Evolutionary conservation across 345 rosid species (phyloP).

Genomic region (Brassica carinata): DNA sequence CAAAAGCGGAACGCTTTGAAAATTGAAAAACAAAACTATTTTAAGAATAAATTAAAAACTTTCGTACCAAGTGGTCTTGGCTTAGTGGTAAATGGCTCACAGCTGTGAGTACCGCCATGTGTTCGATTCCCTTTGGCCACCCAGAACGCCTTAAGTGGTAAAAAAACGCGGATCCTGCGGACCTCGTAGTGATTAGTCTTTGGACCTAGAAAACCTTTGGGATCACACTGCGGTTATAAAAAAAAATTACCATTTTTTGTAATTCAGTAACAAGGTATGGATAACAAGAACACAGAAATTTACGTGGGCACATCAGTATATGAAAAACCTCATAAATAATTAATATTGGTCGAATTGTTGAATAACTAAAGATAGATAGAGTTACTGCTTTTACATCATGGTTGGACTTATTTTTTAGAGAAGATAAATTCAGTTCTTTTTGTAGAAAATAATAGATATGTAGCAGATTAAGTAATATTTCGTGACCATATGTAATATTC

Average conservation of each 20-base stretch:
- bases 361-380: neutral
- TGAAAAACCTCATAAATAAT: neutral
- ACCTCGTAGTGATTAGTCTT: too few relatives aligned
- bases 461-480: neutral
- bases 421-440: neutral
- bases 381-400: neutral
- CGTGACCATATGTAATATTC: neutral
- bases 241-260: neutral
- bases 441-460: neutral
- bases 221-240: too few relatives aligned
- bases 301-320: neutral
- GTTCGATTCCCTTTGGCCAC: too few relatives aligned
- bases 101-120: too few relatives aligned
- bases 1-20: constrained; percentile 20
- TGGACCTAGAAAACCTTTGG: too few relatives aligned
- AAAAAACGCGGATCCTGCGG: too few relatives aligned
- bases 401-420: neutral
- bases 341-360: neutral
- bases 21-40: neutral
- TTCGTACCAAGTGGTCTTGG: neutral
- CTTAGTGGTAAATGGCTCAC: too few relatives aligned
- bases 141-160: too few relatives aligned
- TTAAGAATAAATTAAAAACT: neutral
- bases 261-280: neutral
- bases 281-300: neutral